Evolutionary conservation across 2,329 filamentous ascomycete species (phyloP).

Genomic region (Curvularia lunata): DNA sequence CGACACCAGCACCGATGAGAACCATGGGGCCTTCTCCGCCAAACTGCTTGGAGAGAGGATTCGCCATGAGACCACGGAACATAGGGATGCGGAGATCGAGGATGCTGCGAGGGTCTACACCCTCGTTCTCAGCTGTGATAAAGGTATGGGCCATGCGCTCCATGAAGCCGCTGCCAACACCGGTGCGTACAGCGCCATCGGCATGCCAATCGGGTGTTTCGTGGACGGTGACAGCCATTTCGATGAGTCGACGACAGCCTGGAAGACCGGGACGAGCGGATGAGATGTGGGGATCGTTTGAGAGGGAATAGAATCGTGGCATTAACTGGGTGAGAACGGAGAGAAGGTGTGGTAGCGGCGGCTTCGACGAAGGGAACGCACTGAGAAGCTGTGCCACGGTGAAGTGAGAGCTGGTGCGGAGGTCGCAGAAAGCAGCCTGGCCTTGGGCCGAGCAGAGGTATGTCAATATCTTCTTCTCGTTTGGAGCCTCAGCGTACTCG

Average conservation of each 20-base stretch:
- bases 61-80: conserved; percentile 98
- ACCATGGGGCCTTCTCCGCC: conserved; percentile 96
- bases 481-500: conserved; percentile 78
- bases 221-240: conserved; percentile 96
- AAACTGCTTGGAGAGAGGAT: conserved; percentile 91
- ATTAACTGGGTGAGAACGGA: conserved; percentile 85
- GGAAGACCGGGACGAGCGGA: conserved; percentile 72
- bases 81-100: conserved; percentile 83
- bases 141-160: conserved; percentile 80
- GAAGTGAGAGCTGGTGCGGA: conserved; percentile 85
- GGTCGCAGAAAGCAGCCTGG: conserved; percentile 88
- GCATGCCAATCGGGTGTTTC: conserved; percentile 80
- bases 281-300: conserved; percentile 88
- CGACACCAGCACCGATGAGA: conserved; percentile 93
- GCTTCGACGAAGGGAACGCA: conserved; percentile 90
- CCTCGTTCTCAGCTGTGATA: conserved; percentile 68
- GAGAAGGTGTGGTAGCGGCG: conserved; percentile 81
- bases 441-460: conserved; percentile 90
- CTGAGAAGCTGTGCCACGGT: conserved; percentile 84
- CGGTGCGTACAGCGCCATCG: conserved; percentile 68
- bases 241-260: conserved; percentile 76
- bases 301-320: conserved; percentile 98
- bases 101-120: conserved; percentile 53
- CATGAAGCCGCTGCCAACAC: conserved; percentile 91
- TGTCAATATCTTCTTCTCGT: conserved; percentile 86